Evolutionary conservation across 345 rosid genomes (phyloP).

Genomic region (Sisymbrium irio): DNA sequence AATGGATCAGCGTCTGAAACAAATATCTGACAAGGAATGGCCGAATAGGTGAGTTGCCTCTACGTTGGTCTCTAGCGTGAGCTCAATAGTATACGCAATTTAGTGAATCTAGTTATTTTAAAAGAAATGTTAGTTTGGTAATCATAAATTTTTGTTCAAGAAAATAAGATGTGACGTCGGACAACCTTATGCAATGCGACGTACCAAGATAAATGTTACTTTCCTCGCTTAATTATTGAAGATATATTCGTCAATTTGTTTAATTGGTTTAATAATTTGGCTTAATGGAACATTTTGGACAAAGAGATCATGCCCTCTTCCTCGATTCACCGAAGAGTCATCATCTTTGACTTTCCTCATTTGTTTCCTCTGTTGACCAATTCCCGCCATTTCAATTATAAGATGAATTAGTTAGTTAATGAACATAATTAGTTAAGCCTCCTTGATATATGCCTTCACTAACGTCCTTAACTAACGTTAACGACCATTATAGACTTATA

Average conservation of each 20-base stretch:
- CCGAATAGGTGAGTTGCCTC: too few relatives aligned
- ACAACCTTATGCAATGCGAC: not conserved
- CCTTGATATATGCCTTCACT: slow-evolving; percentile 41
- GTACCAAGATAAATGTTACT: slow-evolving; percentile 10
- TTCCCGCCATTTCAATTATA: slow-evolving; percentile 9
- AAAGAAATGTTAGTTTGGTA: not conserved
- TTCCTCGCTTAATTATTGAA: not conserved
- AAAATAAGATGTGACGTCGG: not conserved
- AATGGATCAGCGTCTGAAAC: too few relatives aligned
- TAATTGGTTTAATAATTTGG: not conserved
- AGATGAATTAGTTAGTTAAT: not conserved
- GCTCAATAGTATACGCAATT: too few relatives aligned
- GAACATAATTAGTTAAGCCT: too few relatives aligned
- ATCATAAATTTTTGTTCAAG: not conserved
- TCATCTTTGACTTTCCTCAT: slow-evolving; percentile 18
- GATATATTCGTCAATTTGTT: not conserved
- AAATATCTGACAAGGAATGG: too few relatives aligned
- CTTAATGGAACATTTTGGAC: not conserved
- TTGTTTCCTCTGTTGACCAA: slow-evolving; percentile 17
- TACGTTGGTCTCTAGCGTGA: too few relatives aligned
- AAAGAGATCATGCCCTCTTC: not conserved
- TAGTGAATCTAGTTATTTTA: not conserved
- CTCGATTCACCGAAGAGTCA: not conserved
- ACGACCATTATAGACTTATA: slow-evolving; percentile 13
- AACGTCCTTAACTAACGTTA: slow-evolving; percentile 34